phyloP scores from a whole-genome alignment of 495 filamentous ascomycete genomes.

The Neurospora africana region DNA sequence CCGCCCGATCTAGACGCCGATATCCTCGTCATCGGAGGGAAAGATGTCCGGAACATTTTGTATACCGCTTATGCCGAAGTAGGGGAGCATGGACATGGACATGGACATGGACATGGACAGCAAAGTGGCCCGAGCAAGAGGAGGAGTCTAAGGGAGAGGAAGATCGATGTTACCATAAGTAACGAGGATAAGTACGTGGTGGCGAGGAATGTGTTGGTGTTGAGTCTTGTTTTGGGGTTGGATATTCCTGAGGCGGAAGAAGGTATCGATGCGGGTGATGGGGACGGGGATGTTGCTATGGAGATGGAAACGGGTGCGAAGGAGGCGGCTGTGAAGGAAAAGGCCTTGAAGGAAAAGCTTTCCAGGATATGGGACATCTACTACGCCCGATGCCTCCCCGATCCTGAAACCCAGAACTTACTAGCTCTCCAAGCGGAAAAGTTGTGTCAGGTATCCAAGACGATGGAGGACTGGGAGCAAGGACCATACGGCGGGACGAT shows the following conservation, averaged over 20 bases:
- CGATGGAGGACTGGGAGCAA: slow-evolving; percentile 25
- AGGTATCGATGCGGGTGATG: too few species aligned
- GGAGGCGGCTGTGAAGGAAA: not conserved
- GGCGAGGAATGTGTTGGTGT: slow-evolving; percentile 43
- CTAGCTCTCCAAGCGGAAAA: slow-evolving; percentile 27
- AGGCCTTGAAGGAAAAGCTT: not conserved
- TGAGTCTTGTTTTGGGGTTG: slow-evolving; percentile 35
- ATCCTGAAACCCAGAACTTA: slow-evolving; percentile 18
- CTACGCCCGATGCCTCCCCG: slow-evolving; percentile 40
- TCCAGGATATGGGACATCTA: slow-evolving; percentile 42
- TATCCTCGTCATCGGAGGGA: slow-evolving; percentile 43
- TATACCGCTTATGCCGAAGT: slow-evolving; percentile 33
- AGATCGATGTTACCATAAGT: slow-evolving; percentile 36
- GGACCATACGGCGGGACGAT: slow-evolving; percentile 25
- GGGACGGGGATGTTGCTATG: not conserved
- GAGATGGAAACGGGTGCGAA: slow-evolving; percentile 2
- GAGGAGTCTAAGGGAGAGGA: slow-evolving; percentile 5
- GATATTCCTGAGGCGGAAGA: not conserved
- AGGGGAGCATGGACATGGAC: not conserved
- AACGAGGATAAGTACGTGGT: slow-evolving; percentile 37
- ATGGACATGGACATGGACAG: slow-evolving; percentile 3
- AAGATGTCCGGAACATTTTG: slow-evolving; percentile 41
- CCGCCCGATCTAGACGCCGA: slow-evolving; percentile 35
- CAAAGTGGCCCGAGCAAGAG: not conserved
- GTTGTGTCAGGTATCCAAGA: not conserved